These are phyloP conservation scores for Sarcomyxa edulis DNA, from an alignment of 768 basidiomycete genomes.

Conservation along the genomic window DNA sequence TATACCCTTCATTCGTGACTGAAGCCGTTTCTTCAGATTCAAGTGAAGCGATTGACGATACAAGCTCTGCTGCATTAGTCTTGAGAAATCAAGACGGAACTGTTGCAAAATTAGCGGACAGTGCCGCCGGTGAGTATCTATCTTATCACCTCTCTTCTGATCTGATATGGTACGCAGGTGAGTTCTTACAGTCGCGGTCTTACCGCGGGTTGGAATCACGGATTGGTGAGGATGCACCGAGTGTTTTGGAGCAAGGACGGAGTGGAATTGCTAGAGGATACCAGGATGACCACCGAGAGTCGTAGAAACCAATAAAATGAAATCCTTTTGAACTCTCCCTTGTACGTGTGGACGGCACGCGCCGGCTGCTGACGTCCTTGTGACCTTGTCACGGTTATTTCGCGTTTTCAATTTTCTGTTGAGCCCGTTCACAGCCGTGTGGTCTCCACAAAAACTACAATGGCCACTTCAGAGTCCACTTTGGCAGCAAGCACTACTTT, in stretches of 20 bases:
- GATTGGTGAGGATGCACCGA: constrained; percentile 73
- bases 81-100: constrained; percentile 61
- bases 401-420: too few species aligned
- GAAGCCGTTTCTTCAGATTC: not conserved
- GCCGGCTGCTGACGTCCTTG: too few species aligned
- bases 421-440: not conserved
- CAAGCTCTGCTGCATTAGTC: constrained; percentile 39
- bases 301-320: too few species aligned
- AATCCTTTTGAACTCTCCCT: too few species aligned
- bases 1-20: constrained; percentile 1
- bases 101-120: constrained; percentile 50
- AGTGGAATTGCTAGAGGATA: constrained; percentile 90
- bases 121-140: constrained; percentile 57
- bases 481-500: constrained; percentile 20
- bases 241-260: constrained; percentile 81
- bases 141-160: constrained; percentile 2
- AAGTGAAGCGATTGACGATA: constrained; percentile 11
- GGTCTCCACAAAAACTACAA: too few species aligned
- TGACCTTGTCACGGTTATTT: too few species aligned
- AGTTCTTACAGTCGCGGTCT: constrained; percentile 67
- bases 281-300: constrained; percentile 46
- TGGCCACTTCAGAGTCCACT: constrained; percentile 1
- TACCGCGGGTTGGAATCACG: constrained; percentile 81
- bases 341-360: too few species aligned
- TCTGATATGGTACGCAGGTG: constrained; percentile 31